Conservation (phyloP, 179 eudicot genomes). For the Patellifolia procumbens region DNA sequence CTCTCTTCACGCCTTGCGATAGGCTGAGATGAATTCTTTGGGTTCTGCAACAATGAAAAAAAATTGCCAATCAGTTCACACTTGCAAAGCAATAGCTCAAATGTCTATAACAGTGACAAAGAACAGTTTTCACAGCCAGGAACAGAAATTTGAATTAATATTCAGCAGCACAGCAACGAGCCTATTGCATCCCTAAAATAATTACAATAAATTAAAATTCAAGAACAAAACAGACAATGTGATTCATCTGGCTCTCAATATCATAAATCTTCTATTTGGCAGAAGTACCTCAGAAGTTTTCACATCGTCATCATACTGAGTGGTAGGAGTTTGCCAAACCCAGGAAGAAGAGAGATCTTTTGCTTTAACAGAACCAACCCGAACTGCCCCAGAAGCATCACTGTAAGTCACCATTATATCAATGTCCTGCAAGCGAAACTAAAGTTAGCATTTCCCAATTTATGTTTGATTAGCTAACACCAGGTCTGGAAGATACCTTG, state of each 20-base stretch:
- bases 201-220: background rate
- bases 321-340: constrained; percentile 78
- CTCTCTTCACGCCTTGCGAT: constrained; percentile 35
- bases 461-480: constrained; percentile 23
- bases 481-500: constrained; percentile 48
- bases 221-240: constrained; percentile 4
- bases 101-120: constrained; percentile 11
- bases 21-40: constrained; percentile 42
- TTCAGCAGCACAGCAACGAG: constrained; percentile 5
- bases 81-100: background rate
- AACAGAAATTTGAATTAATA: constrained; percentile 2
- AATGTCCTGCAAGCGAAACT: constrained; percentile 65
- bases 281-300: constrained; percentile 49
- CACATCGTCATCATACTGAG: constrained; percentile 36
- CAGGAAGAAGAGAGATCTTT: constrained; percentile 89
- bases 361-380: constrained; percentile 69
- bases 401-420: constrained; percentile 90
- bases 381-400: constrained; percentile 73
- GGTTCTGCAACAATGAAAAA: constrained; percentile 35
- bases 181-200: background rate
- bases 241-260: constrained; percentile 14
- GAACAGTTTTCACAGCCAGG: constrained; percentile 9
- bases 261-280: constrained; percentile 7
- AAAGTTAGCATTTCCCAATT: constrained; percentile 16
- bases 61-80: constrained; percentile 23